Percentiles rank a stretch among this genome's conserved stretches.
Evolutionary conservation across 495 filamentous ascomycete genomes (phyloP).

Genomic region (Penicillium malachiteum): DNA sequence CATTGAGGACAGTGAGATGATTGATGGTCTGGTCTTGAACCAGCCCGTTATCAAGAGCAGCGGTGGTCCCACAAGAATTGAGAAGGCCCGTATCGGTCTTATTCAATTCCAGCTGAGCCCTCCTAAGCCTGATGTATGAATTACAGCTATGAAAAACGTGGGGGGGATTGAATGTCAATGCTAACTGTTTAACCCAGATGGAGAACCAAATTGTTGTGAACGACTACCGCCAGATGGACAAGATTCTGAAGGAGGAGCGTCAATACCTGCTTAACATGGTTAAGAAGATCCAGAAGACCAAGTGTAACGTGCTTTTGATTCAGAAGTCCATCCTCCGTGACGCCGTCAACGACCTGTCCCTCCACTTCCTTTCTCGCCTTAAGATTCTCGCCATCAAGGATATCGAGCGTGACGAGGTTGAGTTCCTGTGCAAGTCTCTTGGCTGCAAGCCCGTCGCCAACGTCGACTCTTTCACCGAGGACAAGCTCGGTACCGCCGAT

Average conservation of each 20-base stretch:
- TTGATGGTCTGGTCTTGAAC: constrained; percentile 90
- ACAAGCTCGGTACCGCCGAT: constrained; percentile 96
- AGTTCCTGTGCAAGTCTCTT: constrained; percentile 97
- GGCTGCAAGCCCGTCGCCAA: constrained; percentile 99
- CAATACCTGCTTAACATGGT: constrained; percentile 97
- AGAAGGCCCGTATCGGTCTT: constrained; percentile 94
- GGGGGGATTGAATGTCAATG: not conserved
- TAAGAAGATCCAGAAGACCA: constrained; percentile 99
- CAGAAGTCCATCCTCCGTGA: constrained; percentile 98
- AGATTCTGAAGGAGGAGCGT: constrained; percentile 98
- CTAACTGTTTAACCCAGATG: constrained; percentile 59
- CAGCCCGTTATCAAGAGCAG: constrained; percentile 92
- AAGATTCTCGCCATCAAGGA: constrained; percentile 96
- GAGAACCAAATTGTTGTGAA: constrained; percentile 99
- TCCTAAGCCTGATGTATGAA: constrained; percentile 89
- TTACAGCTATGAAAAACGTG: not conserved
- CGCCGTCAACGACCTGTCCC: constrained; percentile 92
- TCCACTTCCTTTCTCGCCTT: constrained; percentile 96
- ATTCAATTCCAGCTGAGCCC: constrained; percentile 99
- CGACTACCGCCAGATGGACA: constrained; percentile 99
- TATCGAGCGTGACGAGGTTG: constrained; percentile 96
- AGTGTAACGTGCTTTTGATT: constrained; percentile 97
- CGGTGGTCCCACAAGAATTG: constrained; percentile 87
- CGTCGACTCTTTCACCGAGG: constrained; percentile 97
- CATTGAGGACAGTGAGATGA: constrained; percentile 96